Conservation (phyloP, 2,329 filamentous ascomycete genomes). For the Juglanconis juglandina region DNA sequence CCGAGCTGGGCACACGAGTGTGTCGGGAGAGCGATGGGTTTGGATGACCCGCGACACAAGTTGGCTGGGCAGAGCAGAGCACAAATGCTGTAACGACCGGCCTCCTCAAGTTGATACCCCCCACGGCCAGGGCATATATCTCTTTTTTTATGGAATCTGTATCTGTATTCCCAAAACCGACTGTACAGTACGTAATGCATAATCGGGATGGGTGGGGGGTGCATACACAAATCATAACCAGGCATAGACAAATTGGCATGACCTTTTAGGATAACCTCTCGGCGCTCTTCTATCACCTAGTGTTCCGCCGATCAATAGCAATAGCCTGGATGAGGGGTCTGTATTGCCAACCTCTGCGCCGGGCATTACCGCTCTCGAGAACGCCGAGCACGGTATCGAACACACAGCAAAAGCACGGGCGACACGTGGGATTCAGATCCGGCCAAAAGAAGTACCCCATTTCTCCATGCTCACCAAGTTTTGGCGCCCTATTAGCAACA, state of each 20-base stretch:
- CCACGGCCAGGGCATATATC: background rate
- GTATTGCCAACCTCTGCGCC: too few species aligned
- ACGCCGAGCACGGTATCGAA: background rate
- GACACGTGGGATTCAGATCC: constrained; percentile 8
- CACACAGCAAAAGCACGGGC: background rate
- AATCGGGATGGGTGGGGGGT: constrained; percentile 6
- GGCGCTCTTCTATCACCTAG: too few species aligned
- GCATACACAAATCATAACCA: background rate
- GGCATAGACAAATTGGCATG: constrained; percentile 1
- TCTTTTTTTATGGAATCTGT: background rate
- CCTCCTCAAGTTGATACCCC: constrained; percentile 9
- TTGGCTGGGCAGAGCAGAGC: background rate
- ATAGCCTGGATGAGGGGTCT: too few species aligned
- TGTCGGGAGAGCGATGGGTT: background rate
- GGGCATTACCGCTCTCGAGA: too few species aligned
- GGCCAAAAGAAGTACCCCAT: background rate
- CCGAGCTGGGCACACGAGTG: background rate
- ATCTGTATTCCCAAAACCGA: background rate
- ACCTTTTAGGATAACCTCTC: too few species aligned
- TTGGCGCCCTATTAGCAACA: background rate
- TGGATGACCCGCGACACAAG: background rate
- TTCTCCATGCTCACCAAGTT: background rate
- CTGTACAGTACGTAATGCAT: constrained; percentile 17
- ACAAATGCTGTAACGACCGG: background rate
- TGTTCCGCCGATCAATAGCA: too few species aligned